These are phyloP conservation scores for Macadamia integrifolia DNA, from an alignment of 164 flowering plant species.

Conservation along the genomic window DNA sequence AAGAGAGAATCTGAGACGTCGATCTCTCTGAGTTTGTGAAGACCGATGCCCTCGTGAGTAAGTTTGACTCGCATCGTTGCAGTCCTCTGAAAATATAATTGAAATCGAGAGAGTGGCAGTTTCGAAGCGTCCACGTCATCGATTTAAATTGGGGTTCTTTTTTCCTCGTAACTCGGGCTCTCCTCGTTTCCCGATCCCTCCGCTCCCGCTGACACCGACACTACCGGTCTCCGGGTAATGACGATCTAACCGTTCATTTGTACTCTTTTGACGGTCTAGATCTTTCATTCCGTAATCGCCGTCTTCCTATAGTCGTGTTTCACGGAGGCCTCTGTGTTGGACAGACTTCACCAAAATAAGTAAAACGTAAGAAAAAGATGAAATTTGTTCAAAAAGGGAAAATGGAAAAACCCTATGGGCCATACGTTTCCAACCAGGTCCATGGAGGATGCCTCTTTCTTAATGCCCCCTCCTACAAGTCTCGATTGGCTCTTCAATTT, in stretches of 20 bases:
- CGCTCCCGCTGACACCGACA: conserved; percentile 47
- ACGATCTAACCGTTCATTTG: conserved; percentile 15
- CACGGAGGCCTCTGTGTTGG: conserved; percentile 24
- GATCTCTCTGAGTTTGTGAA: neutral
- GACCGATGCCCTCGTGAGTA: neutral
- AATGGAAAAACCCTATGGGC: no score
- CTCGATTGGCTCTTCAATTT: no score
- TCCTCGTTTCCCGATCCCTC: conserved; percentile 32
- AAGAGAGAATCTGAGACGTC: conserved; percentile 22
- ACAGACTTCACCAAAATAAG: conserved; percentile 4
- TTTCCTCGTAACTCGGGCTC: conserved; percentile 23
- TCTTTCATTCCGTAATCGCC: conserved; percentile 20
- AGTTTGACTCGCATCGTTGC: neutral
- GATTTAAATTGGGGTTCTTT: conserved; percentile 9
- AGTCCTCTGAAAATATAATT: neutral
- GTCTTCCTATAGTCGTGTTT: conserved; percentile 33
- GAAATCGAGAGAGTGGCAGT: conserved; percentile 3
- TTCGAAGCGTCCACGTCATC: conserved; percentile 21
- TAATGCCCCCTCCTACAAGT: no score
- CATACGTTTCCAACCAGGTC: no score
- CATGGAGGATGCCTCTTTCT: no score
- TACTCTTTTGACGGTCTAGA: conserved; percentile 14
- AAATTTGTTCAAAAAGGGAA: no score
- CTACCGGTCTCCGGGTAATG: conserved; percentile 18
- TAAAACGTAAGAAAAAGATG: neutral